Percentiles rank a stretch among this genome's conserved stretches.
Evolutionary conservation across 495 filamentous ascomycete genomes (phyloP).

Genomic region (Astrocystis sublimbata): DNA sequence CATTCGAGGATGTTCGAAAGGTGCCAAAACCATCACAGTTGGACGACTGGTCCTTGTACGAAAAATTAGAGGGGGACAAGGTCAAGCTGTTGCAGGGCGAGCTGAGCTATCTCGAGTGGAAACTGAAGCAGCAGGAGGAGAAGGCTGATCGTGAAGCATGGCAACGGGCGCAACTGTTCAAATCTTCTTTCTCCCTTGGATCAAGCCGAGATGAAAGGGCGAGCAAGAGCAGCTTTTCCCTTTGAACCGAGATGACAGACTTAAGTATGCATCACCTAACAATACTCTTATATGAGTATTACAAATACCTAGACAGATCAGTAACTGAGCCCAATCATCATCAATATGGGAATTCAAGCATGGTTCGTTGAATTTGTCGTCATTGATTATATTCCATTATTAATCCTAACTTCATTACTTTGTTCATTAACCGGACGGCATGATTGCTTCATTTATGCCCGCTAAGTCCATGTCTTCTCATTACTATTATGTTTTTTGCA

Average conservation of each 20-base stretch:
- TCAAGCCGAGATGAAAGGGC: background rate
- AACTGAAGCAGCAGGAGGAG: constrained; percentile 28
- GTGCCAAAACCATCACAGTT: constrained; percentile 48
- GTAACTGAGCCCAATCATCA: background rate
- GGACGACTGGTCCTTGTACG: constrained; percentile 48
- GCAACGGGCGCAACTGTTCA: constrained; percentile 28
- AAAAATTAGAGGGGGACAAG: constrained; percentile 41
- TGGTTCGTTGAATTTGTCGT: background rate
- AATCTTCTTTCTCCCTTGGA: constrained; percentile 21
- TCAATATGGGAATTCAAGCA: background rate
- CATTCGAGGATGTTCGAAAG: constrained; percentile 32
- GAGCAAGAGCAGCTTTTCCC: background rate
- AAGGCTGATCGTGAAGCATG: constrained; percentile 29
- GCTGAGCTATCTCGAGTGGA: constrained; percentile 31
- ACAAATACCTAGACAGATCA: background rate
- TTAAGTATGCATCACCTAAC: background rate
- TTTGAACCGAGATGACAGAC: background rate
- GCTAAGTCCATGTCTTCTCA: constrained; percentile 15
- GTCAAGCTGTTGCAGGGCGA: constrained; percentile 28
- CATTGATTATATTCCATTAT: constrained; percentile 22
- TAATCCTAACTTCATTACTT: constrained; percentile 24
- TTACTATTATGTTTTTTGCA: constrained; percentile 11
- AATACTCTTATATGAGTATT: background rate
- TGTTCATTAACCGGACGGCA: constrained; percentile 29
- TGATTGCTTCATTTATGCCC: constrained; percentile 25